Evolutionary conservation across 495 filamentous ascomycete genomes (phyloP).

Genomic region (Aspergillus steynii): DNA sequence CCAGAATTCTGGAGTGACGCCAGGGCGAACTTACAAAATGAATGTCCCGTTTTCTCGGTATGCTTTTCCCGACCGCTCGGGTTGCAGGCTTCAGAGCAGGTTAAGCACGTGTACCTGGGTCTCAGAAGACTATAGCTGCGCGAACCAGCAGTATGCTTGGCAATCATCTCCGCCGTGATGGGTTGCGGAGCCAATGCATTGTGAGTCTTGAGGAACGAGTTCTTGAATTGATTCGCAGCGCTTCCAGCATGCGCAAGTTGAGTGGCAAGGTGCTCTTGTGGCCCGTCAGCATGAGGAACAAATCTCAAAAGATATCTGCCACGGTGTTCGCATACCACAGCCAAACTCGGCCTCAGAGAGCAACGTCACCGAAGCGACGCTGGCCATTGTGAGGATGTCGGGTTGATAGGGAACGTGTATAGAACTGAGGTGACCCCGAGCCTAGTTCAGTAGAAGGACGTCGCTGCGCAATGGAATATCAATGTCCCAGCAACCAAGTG

Average conservation of each 20-base stretch:
- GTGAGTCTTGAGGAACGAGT: conserved; percentile 36
- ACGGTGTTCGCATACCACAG: conserved; percentile 39
- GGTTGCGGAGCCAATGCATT: conserved; percentile 33
- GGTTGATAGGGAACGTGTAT: neutral
- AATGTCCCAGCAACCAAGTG: neutral
- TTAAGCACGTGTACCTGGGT: conserved; percentile 44
- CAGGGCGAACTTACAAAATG: conserved; percentile 36
- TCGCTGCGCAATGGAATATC: neutral
- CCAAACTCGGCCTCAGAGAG: conserved; percentile 48
- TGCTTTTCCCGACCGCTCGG: conserved; percentile 38
- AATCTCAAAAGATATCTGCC: neutral
- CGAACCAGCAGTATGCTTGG: conserved; percentile 26
- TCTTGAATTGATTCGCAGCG: conserved; percentile 40
- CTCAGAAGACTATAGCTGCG: conserved; percentile 33
- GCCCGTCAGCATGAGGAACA: conserved; percentile 18
- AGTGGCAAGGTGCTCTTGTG: conserved; percentile 43
- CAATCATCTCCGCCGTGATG: conserved; percentile 23
- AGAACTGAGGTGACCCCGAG: neutral
- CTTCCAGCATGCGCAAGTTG: conserved; percentile 29
- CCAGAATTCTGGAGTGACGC: neutral
- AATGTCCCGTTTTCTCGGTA: conserved; percentile 44
- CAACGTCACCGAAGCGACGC: conserved; percentile 33
- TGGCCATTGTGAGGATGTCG: conserved; percentile 30
- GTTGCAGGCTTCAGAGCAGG: conserved; percentile 38
- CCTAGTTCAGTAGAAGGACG: neutral